phyloP scores from a whole-genome alignment of 176 grass and related monocot genomes.

The Triticum monococcum region DNA sequence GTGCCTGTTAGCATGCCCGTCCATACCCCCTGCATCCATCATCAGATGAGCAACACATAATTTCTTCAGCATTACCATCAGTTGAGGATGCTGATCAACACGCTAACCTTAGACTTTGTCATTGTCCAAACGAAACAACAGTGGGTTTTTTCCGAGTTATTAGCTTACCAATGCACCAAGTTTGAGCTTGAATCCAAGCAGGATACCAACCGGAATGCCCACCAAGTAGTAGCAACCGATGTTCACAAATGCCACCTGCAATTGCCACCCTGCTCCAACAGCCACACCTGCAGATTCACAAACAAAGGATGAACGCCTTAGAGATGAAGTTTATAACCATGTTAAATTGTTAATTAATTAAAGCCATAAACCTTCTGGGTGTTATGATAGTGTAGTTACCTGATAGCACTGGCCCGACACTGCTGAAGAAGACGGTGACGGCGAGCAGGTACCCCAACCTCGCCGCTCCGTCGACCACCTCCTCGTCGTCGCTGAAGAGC shows the following conservation, averaged over 20 bases:
- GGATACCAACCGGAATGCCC: slow-evolving; percentile 64
- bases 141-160: neutral
- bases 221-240: slow-evolving; percentile 72
- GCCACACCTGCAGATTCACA: slow-evolving; percentile 56
- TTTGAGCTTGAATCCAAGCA: slow-evolving; percentile 71
- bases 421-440: slow-evolving; percentile 57
- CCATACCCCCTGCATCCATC: slow-evolving; percentile 78
- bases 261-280: slow-evolving; percentile 82
- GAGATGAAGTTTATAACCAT: neutral
- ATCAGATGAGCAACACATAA: neutral
- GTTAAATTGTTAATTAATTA: no score
- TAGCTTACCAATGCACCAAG: slow-evolving; percentile 36
- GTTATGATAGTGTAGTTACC: slow-evolving; percentile 2
- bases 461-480: slow-evolving; percentile 46
- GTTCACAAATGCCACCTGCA: slow-evolving; percentile 62
- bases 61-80: neutral
- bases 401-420: slow-evolving; percentile 72
- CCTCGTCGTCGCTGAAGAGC: slow-evolving; percentile 52
- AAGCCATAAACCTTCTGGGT: no score
- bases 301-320: neutral
- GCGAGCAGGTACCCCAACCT: slow-evolving; percentile 65
- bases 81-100: no score
- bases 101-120: neutral
- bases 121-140: neutral
- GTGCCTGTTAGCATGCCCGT: slow-evolving; percentile 72